Evolutionary conservation across 345 rosid genomes (phyloP).

Genomic region (Luvunga scandens): DNA sequence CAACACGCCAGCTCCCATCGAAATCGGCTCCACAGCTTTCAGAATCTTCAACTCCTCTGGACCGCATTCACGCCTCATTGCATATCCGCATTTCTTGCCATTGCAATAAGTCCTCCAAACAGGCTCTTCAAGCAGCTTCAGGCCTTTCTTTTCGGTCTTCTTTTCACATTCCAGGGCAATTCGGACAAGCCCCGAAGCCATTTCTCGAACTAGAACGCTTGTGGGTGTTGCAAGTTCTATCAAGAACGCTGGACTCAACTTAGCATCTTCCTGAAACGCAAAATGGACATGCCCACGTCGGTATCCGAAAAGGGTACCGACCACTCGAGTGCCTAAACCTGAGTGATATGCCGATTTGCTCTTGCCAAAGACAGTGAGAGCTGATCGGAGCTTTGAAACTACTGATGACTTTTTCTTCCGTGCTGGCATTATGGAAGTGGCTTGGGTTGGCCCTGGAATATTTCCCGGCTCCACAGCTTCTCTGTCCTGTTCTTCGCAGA

Average conservation of each 20-base stretch:
- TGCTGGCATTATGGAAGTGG: constrained; percentile 8
- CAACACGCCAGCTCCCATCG: constrained; percentile 98
- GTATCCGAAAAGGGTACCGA: constrained; percentile 85
- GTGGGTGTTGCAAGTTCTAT: constrained; percentile 85
- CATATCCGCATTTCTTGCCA: constrained; percentile 84
- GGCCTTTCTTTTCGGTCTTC: constrained; percentile 39
- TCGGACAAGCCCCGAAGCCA: constrained; percentile 92
- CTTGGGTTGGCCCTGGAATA: constrained; percentile 24
- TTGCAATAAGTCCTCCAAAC: constrained; percentile 86
- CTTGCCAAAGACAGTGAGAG: constrained; percentile 40
- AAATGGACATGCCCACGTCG: constrained; percentile 86
- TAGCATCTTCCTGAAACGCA: constrained; percentile 77
- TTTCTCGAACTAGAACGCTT: constrained; percentile 72
- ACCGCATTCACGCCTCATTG: constrained; percentile 63
- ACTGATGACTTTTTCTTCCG: constrained; percentile 39
- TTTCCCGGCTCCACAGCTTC: constrained; percentile 22
- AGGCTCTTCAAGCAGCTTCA: constrained; percentile 61
- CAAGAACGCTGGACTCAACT: constrained; percentile 53
- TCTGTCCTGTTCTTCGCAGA: constrained; percentile 32
- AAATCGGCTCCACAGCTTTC: constrained; percentile 71
- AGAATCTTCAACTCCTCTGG: constrained; percentile 63
- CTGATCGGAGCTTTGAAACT: constrained; percentile 60
- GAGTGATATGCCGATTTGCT: constrained; percentile 29
- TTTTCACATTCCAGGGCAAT: constrained; percentile 79
- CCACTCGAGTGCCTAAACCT: constrained; percentile 52